Percentiles rank a stretch among this genome's conserved stretches.
These are phyloP conservation scores for Exserohilum rostratum DNA, from an alignment of 2,329 filamentous ascomycete species.

Conservation along the genomic window DNA sequence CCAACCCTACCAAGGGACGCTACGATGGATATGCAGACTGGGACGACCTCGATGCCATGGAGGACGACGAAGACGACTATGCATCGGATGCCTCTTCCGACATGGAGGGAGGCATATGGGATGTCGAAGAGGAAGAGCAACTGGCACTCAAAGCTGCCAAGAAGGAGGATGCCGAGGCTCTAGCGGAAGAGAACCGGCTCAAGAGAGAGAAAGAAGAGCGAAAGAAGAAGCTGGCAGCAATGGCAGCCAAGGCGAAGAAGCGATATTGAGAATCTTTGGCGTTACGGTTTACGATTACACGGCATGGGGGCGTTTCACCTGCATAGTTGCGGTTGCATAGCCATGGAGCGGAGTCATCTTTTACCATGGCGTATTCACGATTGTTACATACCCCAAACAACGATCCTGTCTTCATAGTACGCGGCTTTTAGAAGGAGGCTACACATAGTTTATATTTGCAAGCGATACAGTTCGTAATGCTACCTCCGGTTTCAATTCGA, in stretches of 20 bases:
- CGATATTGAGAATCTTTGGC: conserved; percentile 35
- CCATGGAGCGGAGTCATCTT: conserved; percentile 35
- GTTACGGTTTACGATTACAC: conserved; percentile 36
- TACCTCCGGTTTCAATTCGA: conserved; percentile 5
- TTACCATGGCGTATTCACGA: conserved; percentile 28
- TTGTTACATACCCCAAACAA: conserved; percentile 24
- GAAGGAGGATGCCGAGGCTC: conserved; percentile 70
- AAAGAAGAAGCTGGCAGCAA: conserved; percentile 39
- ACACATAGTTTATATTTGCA: conserved; percentile 25
- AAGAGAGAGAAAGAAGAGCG: conserved; percentile 46
- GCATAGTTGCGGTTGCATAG: conserved; percentile 40
- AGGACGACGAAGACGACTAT: conserved; percentile 68
- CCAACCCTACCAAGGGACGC: conserved; percentile 40
- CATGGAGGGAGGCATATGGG: conserved; percentile 78
- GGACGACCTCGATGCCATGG: conserved; percentile 50
- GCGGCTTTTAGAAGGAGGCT: conserved; percentile 17
- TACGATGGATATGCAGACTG: conserved; percentile 48
- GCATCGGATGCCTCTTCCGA: conserved; percentile 72
- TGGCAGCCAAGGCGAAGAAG: conserved; percentile 41
- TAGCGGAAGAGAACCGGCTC: conserved; percentile 59
- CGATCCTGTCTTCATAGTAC: conserved; percentile 26
- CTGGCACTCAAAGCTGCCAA: conserved; percentile 66
- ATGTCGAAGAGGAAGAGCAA: conserved; percentile 75
- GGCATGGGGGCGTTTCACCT: conserved; percentile 34
- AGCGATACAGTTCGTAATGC: conserved; percentile 9